phyloP scores from a whole-genome alignment of 2,329 filamentous ascomycete species.

The Fusarium piperis region DNA sequence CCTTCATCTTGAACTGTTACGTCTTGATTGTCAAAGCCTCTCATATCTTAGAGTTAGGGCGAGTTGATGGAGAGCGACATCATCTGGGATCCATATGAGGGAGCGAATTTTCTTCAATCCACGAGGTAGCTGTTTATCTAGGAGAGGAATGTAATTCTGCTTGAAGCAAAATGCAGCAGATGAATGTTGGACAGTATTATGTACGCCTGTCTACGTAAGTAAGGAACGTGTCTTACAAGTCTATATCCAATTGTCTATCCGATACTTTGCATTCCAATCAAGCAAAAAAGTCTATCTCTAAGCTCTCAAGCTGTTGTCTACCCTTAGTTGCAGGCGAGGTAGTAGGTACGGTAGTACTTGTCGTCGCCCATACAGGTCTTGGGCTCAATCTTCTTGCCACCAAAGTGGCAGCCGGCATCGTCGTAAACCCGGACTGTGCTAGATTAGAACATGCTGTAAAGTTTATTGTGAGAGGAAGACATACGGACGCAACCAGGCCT shows the following conservation, averaged over 20 bases:
- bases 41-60: neutral
- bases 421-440: neutral
- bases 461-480: neutral
- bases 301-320: neutral
- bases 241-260: neutral
- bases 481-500: neutral
- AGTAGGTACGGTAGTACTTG: neutral
- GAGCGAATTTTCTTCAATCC: neutral
- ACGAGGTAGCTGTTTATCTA: neutral
- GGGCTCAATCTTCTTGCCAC: neutral
- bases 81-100: neutral
- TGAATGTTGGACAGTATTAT: neutral
- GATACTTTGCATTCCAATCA: neutral
- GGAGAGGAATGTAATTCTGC: neutral
- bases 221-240: neutral
- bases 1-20: neutral
- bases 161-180: neutral
- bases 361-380: neutral
- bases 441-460: neutral
- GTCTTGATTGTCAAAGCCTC: neutral
- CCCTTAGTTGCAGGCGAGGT: neutral
- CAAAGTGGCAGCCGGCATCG: neutral
- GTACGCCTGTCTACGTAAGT: neutral
- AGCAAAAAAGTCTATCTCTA: neutral
- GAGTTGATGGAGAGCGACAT: neutral